phyloP scores from a whole-genome alignment of 139 green algal genomes.

The Picochlorum sp. region DNA sequence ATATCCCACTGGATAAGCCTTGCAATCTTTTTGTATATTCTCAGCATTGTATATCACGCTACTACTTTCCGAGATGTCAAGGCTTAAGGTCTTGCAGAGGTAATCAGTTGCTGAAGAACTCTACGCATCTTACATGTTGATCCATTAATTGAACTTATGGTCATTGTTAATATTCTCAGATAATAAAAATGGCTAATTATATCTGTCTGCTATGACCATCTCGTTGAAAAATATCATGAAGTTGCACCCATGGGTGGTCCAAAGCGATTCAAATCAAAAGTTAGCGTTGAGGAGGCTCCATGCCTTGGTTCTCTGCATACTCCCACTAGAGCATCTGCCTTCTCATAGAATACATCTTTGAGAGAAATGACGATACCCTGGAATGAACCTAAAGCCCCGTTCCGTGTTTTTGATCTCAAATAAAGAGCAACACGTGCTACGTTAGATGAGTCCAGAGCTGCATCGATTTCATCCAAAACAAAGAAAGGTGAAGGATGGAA shows the following conservation, averaged over 20 bases:
- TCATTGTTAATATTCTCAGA: too few species aligned
- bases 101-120: too few species aligned
- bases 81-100: too few species aligned
- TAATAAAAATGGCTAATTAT: too few species aligned
- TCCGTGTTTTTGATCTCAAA: constrained; percentile 63
- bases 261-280: constrained; percentile 64
- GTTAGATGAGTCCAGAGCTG: constrained; percentile 89
- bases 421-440: constrained; percentile 85
- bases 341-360: constrained; percentile 96
- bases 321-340: constrained; percentile 87
- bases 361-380: constrained; percentile 85
- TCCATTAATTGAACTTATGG: too few species aligned
- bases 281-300: constrained; percentile 51
- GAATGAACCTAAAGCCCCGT: constrained; percentile 13
- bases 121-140: too few species aligned
- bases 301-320: constrained; percentile 53
- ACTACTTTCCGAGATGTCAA: too few species aligned
- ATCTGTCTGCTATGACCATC: not conserved
- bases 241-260: constrained; percentile 2
- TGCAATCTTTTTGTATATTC: too few species aligned
- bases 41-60: too few species aligned
- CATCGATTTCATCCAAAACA: constrained; percentile 93
- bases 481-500: constrained; percentile 93
- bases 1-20: too few species aligned
- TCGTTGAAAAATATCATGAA: not conserved